A percentile compares a stretch with the other conserved stretches of the same genome.
Conservation (phyloP, 2,329 filamentous ascomycete species). For the Monosporascus sp. region DNA sequence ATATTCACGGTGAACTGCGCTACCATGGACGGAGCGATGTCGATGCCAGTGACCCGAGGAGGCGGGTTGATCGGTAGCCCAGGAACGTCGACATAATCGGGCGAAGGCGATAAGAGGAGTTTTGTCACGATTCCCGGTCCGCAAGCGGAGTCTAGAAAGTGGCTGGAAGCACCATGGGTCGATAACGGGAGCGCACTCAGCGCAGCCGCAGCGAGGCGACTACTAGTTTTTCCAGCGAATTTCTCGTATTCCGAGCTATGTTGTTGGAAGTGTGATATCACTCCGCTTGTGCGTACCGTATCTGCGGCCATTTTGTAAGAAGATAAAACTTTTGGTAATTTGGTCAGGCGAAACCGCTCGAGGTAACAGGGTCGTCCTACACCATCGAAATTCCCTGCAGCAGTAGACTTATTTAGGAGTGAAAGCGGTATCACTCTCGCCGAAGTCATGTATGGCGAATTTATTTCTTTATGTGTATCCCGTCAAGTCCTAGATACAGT, state of each 20-base stretch:
- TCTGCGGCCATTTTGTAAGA: not conserved
- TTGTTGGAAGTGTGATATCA: slow-evolving; percentile 4
- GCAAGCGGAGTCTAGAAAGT: slow-evolving; percentile 20
- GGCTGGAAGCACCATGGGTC: slow-evolving; percentile 14
- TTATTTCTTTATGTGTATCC: not conserved
- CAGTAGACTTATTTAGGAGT: not conserved
- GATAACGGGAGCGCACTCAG: slow-evolving; percentile 15
- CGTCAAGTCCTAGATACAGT: not conserved
- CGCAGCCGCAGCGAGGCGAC: slow-evolving; percentile 14
- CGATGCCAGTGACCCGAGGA: slow-evolving; percentile 16
- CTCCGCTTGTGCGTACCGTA: not conserved
- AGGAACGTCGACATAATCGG: slow-evolving; percentile 9
- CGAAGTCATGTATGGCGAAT: not conserved
- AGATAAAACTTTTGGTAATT: not conserved
- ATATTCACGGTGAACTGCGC: slow-evolving; percentile 13
- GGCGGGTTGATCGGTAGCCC: slow-evolving; percentile 12
- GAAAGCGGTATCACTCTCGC: not conserved
- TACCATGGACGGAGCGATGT: slow-evolving; percentile 14
- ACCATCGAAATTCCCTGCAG: not conserved
- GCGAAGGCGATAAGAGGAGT: slow-evolving; percentile 15
- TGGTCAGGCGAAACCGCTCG: not conserved
- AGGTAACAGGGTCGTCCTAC: not conserved
- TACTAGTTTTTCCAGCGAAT: slow-evolving; percentile 11
- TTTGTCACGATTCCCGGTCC: slow-evolving; percentile 20
- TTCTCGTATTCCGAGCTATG: slow-evolving; percentile 11